Evolutionary conservation across 164 flowering plant genomes (phyloP), one percentile per base, ranked within the genome.

Genomic region (Umbellularia californica): DNA sequence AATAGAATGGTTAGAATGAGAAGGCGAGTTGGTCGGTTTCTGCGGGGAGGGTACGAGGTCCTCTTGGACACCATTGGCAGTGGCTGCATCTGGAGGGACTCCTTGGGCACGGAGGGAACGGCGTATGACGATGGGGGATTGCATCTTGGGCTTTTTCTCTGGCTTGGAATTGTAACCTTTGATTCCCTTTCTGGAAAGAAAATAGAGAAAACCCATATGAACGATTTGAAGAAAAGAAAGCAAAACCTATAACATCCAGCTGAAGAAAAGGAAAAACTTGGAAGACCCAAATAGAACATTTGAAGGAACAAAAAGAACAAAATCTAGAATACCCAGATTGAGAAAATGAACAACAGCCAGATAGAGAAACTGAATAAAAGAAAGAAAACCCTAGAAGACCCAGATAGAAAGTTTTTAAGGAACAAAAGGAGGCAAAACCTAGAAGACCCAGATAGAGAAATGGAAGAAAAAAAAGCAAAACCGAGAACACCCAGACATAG

Each of bases 81-180:
- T 41, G 47, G 47, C 47, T 41, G 47, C 47, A 41, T 88, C 92
- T 0, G 95, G 96, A 0, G 85, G 79, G 75, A 88, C 74, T 24
- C 96, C 94, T 60, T 87, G 82, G 3, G 88, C 65, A 11, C 97
- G 90, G 23, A 90, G 86, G 11, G 99, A 95, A 11, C 95, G 81
- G 24, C 98, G 86, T 22, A 84, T 77, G 4, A 87, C 89, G 9
- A 83, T 68, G 0, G 92, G 90, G 22, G 78, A n/a, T 74, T 83
- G 79, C 0, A 74, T 7, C 77, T 89, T 89, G 20, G 82, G 82
- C 65, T 87, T 90, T 81, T 90, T 95, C 52, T 77, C 75, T 9
- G 79, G 82, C 47, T 68, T 72, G 0, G 58, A 17, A 69, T 85
- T 90, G 73, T 83, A 84, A 2, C 81, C 70, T 77, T 88, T 92